Evolutionary conservation across 106 monocot genomes (phyloP), one percentile per base, ranked within the genome.

Genomic region (Ottelia alismoides): DNA sequence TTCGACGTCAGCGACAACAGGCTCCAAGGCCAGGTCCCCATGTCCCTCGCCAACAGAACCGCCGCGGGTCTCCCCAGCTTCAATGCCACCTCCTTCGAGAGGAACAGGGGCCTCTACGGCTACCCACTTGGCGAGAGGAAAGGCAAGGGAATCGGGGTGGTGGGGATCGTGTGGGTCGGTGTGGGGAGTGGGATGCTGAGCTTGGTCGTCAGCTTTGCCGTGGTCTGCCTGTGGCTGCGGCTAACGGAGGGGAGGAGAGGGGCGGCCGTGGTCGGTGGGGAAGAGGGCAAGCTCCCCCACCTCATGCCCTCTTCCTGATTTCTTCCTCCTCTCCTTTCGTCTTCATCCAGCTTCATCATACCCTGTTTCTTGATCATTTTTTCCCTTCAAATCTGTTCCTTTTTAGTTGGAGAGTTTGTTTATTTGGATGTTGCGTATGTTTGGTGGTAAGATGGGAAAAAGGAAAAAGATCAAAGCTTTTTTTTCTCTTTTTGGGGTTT

Each of bases 81-180:
- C 69, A 85, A 85, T 56, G 79, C 72, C 24, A 70, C 62, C 66
- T 76, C 76, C n/a, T 85, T 85, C 22, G 55, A 30, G 9, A 79
- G 84, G 20, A 85, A 85, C 61, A 53, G 29, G 62, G 84, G 47
- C 1, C 52, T 85, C 49, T 79, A 76, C 22, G 84, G 84, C 19
- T 85, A 58, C 56, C 79, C 84, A 9, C 57, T 85, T 60, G 59
- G 60, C 3, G 68, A 66, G 45, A 19, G 26, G 59, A 53, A 57
- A 19, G 72, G 71, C 22, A 58, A 53, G 56, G 68, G 78, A 0
- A 52, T 83, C 18, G 66, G 76, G 16, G 76, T 85, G 29, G 51
- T 76, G 45, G 73, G 69, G 43, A 85, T 85, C 20, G 84, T 85
- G 5, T 75, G 84, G 55, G 76, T 85, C 23, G 84, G 84, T 9